A percentile compares a stretch with the other conserved stretches of the same genome.
Evolutionary conservation across 345 rosid species (phyloP).

Genomic region (Balakata baccata): DNA sequence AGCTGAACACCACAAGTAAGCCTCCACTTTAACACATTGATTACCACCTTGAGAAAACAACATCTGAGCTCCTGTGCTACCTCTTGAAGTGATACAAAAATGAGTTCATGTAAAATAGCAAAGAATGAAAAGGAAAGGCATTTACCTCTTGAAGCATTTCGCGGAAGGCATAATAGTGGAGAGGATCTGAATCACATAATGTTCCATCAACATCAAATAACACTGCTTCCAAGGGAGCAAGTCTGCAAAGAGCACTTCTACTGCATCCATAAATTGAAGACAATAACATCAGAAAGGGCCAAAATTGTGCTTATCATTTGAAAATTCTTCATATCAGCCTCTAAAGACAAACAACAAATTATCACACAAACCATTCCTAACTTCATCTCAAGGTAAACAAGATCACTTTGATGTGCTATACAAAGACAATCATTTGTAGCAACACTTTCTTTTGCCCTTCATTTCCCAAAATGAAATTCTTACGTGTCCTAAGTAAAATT

Average conservation of each 20-base stretch:
- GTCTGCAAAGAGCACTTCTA: slow-evolving; percentile 46
- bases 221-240: slow-evolving; percentile 77
- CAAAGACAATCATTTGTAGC: neutral
- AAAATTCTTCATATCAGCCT: neutral
- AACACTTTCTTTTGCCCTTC: neutral
- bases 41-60: neutral
- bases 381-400: neutral
- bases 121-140: neutral
- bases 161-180: slow-evolving; percentile 63
- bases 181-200: slow-evolving; percentile 93
- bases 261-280: slow-evolving; percentile 36
- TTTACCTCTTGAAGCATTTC: slow-evolving; percentile 77
- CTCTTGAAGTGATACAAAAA: neutral
- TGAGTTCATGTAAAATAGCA: neutral
- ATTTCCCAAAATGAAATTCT: neutral
- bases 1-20: neutral
- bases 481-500: neutral
- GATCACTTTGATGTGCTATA: neutral
- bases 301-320: neutral
- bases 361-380: neutral
- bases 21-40: neutral
- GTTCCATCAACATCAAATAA: slow-evolving; percentile 97
- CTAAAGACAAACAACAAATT: neutral
- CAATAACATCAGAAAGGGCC: neutral
- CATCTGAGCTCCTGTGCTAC: neutral